Evolutionary conservation across 345 rosid species (phyloP).

Genomic region (Brassica rapa): DNA sequence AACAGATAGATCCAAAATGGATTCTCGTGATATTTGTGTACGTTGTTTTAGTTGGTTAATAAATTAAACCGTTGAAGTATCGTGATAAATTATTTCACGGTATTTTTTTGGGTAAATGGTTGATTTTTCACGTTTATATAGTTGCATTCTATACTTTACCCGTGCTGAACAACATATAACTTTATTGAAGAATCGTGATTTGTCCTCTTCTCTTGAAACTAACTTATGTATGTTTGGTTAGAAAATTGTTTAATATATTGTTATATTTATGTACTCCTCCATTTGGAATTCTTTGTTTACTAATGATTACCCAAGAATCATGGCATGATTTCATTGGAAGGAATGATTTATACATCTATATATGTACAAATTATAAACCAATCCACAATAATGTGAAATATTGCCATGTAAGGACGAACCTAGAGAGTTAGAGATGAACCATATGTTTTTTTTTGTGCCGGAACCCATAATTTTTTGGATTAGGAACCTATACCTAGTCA

Average conservation of each 20-base stretch:
- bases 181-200: background rate
- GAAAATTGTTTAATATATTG: background rate
- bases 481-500: too few relatives aligned
- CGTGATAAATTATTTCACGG: conserved; percentile 10
- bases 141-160: background rate
- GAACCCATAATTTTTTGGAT: too few relatives aligned
- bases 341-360: background rate
- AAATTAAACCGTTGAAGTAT: background rate
- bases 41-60: background rate
- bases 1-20: background rate
- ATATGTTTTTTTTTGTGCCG: background rate
- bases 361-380: background rate
- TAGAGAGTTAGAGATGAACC: background rate
- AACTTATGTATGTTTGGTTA: background rate
- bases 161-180: background rate
- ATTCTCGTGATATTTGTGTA: conserved; percentile 6
- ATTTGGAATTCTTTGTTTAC: background rate
- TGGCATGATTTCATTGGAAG: background rate
- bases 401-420: background rate
- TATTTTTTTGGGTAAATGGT: background rate
- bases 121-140: conserved; percentile 13
- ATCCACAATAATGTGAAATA: background rate
- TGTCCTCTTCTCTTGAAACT: background rate
- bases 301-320: background rate
- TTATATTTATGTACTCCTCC: background rate